Evolutionary conservation across 2,329 filamentous ascomycete species (phyloP).

Genomic region (Claviceps pazoutovae): DNA sequence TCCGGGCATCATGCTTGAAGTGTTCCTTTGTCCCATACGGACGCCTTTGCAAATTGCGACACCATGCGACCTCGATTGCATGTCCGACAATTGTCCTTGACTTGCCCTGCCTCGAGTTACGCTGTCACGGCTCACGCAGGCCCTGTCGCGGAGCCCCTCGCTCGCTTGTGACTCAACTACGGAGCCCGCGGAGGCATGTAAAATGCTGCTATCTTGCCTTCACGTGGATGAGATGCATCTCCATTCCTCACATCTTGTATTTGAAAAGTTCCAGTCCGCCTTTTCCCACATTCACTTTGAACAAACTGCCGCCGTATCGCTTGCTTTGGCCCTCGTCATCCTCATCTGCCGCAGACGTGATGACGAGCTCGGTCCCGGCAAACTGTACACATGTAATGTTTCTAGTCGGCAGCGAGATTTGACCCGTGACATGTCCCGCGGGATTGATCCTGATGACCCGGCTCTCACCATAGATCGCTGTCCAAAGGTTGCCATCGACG

Average conservation of each 20-base stretch:
- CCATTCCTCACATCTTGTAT: constrained; percentile 39
- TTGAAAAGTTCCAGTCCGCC: constrained; percentile 48
- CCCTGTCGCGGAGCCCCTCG: neutral
- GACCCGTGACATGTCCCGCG: constrained; percentile 55
- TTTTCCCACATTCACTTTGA: constrained; percentile 63
- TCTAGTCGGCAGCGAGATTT: constrained; percentile 61
- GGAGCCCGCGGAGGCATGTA: neutral
- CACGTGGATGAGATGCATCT: neutral
- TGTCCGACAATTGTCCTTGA: neutral
- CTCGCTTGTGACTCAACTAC: neutral
- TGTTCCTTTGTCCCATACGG: neutral
- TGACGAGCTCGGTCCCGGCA: constrained; percentile 58
- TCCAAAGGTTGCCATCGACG: constrained; percentile 75
- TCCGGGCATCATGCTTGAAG: neutral
- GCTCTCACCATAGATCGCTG: constrained; percentile 67
- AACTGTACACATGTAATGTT: constrained; percentile 75
- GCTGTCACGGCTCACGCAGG: neutral
- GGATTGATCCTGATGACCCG: constrained; percentile 63
- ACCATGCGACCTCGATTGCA: neutral
- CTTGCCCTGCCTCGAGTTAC: neutral
- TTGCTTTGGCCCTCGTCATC: constrained; percentile 46
- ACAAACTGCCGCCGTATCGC: constrained; percentile 56
- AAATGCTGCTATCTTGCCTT: neutral
- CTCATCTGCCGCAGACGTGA: constrained; percentile 62
- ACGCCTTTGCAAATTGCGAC: constrained; percentile 3